Base-by-base conservation (phyloP, 2,329 filamentous ascomycete genomes). In the Cytospora schulzeri region DNA sequence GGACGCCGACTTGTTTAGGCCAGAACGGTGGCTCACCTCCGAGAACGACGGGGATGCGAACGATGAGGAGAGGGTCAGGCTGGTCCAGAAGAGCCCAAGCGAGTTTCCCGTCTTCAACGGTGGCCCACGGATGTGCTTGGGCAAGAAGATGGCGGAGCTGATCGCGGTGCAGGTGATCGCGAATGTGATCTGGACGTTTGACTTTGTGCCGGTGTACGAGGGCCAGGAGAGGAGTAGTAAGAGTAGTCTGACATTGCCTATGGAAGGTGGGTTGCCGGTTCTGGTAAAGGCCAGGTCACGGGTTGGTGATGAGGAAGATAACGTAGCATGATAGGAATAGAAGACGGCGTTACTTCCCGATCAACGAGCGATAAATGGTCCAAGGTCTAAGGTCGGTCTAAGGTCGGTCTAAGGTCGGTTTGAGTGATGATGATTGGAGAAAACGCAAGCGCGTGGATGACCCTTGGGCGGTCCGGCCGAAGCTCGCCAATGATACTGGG, bases 101-200 rank as follows among this genome's bases (percentile, higher is more conserved):
- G 86, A 88, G 72, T 89, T 83, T 68, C 86, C 84, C 1, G 86
- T 89, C 3, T 89, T 89, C 72, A 88, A 89, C 69, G 87, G 86
- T 22, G 87, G 87, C 0, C 77, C 84, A n/a, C 77, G 87, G 45
- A 79, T 79, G 3, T 89, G 87, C 66, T 74, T 89, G 41, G 87
- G 87, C 3, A 87, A 85, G 77, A 84, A 81, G 69, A 88, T 89
- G 86, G 87, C 87, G 4, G 86, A 89, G 73, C 68, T 81, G 7
- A 79, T 89, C 51, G 85, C 81, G 6, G 80, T 83, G 19, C 84
- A 86, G 74, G 81, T 83, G 11, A 78, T 88, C 68, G 80, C 83
- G 4, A 77, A 76, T 1, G 71, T 88, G 65, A 73, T 81, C 4
- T 72, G 75, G 48, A 68, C 72, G 3, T 89, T 88, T 69, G 80